phyloP scores from a whole-genome alignment of 2,329 filamentous ascomycete species.

The Microsporum canis region DNA sequence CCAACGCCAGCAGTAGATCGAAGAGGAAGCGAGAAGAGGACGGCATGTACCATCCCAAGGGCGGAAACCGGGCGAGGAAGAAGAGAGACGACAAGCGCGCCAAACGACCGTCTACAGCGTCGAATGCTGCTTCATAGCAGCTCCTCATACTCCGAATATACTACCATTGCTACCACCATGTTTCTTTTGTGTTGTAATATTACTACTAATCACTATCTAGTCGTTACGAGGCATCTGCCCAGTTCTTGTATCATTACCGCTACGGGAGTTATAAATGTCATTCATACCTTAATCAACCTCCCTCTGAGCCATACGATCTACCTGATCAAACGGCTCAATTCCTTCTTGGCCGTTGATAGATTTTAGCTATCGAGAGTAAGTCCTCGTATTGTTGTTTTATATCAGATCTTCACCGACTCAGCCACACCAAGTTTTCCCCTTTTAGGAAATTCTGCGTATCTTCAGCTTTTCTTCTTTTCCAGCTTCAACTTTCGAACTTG shows the following conservation, averaged over 20 bases:
- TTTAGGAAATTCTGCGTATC: constrained; percentile 1
- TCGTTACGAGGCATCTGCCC: not conserved
- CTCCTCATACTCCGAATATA: not conserved
- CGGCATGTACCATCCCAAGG: constrained; percentile 37
- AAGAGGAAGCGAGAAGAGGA: constrained; percentile 41
- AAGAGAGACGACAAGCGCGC: constrained; percentile 26
- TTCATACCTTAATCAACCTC: not conserved
- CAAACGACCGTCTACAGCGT: constrained; percentile 24
- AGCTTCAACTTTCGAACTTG: not conserved
- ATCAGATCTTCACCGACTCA: not conserved
- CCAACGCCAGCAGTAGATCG: constrained; percentile 22
- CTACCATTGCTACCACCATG: not conserved
- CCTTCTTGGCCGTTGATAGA: not conserved
- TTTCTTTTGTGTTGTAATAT: not conserved
- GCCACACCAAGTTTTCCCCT: not conserved
- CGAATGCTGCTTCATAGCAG: constrained; percentile 7
- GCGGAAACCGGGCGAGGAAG: constrained; percentile 33
- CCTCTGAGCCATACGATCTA: not conserved
- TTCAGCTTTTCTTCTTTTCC: not conserved
- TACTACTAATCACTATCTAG: not conserved
- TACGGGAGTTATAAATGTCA: not conserved
- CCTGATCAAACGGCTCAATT: not conserved
- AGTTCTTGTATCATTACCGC: not conserved
- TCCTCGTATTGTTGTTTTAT: not conserved
- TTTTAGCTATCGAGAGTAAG: not conserved